These are phyloP conservation scores for Telopea speciosissima DNA, from an alignment of 177 flowering plant genomes.

Conservation along the genomic window DNA sequence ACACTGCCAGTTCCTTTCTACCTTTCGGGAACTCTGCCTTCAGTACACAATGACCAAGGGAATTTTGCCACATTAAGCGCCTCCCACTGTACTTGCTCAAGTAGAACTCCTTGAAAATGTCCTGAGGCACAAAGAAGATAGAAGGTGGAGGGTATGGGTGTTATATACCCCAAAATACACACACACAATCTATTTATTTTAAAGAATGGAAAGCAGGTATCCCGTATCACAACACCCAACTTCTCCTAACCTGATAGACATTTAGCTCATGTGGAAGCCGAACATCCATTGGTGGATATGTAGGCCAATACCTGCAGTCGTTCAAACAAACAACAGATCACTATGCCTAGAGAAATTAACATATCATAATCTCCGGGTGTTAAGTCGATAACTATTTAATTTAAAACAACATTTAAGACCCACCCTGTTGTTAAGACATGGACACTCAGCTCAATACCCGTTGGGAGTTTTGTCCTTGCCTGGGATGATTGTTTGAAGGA, in stretches of 20 bases:
- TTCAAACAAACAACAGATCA: slow-evolving; percentile 12
- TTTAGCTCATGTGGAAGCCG: slow-evolving; percentile 95
- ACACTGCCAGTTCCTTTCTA: slow-evolving; percentile 95
- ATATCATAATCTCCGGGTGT: not conserved
- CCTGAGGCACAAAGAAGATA: slow-evolving; percentile 39
- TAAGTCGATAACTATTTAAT: slow-evolving; percentile 1
- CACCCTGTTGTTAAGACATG: slow-evolving; percentile 99
- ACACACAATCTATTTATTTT: not conserved
- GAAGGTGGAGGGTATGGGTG: not conserved
- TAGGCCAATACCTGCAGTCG: slow-evolving; percentile 89
- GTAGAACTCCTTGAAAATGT: slow-evolving; percentile 97
- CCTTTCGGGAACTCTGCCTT: slow-evolving; percentile 94
- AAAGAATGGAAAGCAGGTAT: not conserved
- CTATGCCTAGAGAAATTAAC: not conserved
- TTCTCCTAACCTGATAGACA: slow-evolving; percentile 76
- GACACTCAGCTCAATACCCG: slow-evolving; percentile 97
- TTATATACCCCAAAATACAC: not conserved
- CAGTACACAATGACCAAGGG: slow-evolving; percentile 94
- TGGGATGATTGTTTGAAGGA: slow-evolving; percentile 97
- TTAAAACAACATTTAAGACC: slow-evolving; percentile 10
- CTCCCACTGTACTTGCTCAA: slow-evolving; percentile 94
- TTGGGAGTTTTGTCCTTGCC: slow-evolving; percentile 94
- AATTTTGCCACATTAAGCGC: slow-evolving; percentile 99
- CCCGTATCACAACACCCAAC: not conserved
- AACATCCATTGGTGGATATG: slow-evolving; percentile 98